Percentiles rank a stretch among this genome's conserved stretches.
phyloP scores from a whole-genome alignment of 257 asterid species.

The Solanum tacnaense region DNA sequence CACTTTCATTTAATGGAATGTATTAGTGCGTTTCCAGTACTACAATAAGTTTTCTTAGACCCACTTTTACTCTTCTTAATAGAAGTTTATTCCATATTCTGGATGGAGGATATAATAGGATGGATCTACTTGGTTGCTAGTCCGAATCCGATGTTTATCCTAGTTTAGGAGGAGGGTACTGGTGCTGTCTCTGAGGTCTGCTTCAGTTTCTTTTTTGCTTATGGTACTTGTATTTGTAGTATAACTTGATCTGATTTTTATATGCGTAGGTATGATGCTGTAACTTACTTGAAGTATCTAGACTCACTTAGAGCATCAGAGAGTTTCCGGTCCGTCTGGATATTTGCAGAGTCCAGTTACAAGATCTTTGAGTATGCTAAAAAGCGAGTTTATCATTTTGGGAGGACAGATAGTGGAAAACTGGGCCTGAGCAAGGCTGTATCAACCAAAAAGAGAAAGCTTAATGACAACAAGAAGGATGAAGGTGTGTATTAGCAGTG shows the following conservation, averaged over 20 bases:
- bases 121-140: not conserved
- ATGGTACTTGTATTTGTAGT: not conserved
- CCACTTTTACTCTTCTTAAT: not conserved
- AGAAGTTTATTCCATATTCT: not conserved
- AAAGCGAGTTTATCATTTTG: conserved; percentile 85
- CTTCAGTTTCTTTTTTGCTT: not conserved
- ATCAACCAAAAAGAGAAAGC: conserved; percentile 61
- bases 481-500: conserved; percentile 42
- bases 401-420: conserved; percentile 60
- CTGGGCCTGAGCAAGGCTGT: conserved; percentile 35
- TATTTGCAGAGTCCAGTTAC: conserved; percentile 95
- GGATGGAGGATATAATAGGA: not conserved
- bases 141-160: not conserved
- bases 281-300: conserved; percentile 85
- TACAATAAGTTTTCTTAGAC: not conserved
- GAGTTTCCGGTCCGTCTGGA: conserved; percentile 97
- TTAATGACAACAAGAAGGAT: conserved; percentile 36
- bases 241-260: conserved; percentile 2
- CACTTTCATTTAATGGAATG: not conserved
- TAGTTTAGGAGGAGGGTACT: not conserved
- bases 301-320: conserved; percentile 97
- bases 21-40: not conserved
- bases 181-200: not conserved
- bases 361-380: conserved; percentile 91
- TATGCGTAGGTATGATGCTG: conserved; percentile 85